Percentiles rank a stretch among this genome's conserved stretches.
These are phyloP conservation scores for Fusarium sp. DNA, from an alignment of 2,329 filamentous ascomycete genomes.

Conservation along the genomic window DNA sequence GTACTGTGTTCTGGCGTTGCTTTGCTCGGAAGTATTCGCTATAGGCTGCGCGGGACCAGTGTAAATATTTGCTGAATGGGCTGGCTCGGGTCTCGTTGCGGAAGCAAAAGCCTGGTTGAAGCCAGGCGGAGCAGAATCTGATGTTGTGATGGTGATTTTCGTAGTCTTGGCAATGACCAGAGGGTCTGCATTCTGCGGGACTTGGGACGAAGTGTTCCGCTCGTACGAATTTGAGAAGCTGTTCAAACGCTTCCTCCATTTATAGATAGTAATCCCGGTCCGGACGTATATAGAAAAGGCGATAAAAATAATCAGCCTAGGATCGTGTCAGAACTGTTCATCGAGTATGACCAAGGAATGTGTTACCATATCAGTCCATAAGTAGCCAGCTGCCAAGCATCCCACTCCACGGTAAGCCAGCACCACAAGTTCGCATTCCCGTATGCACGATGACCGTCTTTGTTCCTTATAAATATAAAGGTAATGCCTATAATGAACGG, in stretches of 20 bases:
- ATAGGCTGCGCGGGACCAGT: not conserved
- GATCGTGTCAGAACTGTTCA: not conserved
- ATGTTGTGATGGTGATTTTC: not conserved
- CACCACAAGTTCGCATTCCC: conserved; percentile 13
- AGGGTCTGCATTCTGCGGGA: not conserved
- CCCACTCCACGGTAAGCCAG: conserved; percentile 12
- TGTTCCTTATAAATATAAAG: not conserved
- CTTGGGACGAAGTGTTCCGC: not conserved
- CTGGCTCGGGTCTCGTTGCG: not conserved
- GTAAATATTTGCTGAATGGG: not conserved
- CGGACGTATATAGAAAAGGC: not conserved
- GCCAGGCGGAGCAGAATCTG: not conserved
- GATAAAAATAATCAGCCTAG: not conserved
- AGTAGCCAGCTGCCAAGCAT: conserved; percentile 18
- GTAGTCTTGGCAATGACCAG: conserved; percentile 1
- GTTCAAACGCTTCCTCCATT: not conserved
- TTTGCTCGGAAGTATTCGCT: not conserved
- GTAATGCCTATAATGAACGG: not conserved
- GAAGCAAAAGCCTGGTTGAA: not conserved
- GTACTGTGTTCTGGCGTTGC: not conserved
- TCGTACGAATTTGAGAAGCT: conserved; percentile 7
- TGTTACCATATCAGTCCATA: conserved; percentile 13
- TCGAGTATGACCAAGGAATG: not conserved
- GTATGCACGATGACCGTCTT: not conserved
- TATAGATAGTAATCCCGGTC: not conserved